A percentile compares a stretch with the other conserved stretches of the same genome.
Conservation (phyloP, 2,329 filamentous ascomycete species). For the Fusarium sp. region DNA sequence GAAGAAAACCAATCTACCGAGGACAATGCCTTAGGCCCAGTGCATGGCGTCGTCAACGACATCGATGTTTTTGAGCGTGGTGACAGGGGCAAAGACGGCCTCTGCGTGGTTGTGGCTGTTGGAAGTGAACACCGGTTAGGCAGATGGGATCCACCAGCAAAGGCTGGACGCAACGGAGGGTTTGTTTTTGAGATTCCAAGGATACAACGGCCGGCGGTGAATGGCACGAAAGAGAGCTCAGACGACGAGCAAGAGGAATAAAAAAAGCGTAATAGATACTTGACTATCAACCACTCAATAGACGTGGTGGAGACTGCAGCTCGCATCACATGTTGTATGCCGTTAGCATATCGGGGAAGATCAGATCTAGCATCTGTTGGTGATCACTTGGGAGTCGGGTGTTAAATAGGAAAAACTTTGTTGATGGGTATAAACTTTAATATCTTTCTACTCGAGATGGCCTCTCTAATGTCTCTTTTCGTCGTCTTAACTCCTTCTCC, state of each 20-base stretch:
- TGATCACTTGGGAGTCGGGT: conserved; percentile 31
- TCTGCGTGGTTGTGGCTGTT: conserved; percentile 87
- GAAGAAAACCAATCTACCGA: conserved; percentile 44
- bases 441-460: conserved; percentile 29
- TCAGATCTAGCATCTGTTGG: conserved; percentile 7
- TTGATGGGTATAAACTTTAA: conserved; percentile 35
- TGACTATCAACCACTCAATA: conserved; percentile 42
- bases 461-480: conserved; percentile 11
- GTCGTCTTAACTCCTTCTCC: conserved; percentile 2
- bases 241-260: conserved; percentile 44
- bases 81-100: conserved; percentile 78
- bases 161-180: conserved; percentile 80
- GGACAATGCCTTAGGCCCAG: conserved; percentile 52
- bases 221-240: conserved; percentile 52
- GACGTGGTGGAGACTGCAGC: conserved; percentile 37
- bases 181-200: conserved; percentile 85
- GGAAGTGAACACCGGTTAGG: conserved; percentile 89
- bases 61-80: conserved; percentile 89
- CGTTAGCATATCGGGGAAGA: conserved; percentile 25
- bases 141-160: conserved; percentile 76
- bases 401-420: conserved; percentile 24
- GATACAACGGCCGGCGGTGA: conserved; percentile 52
- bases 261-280: conserved; percentile 45
- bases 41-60: conserved; percentile 88
- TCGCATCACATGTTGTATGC: conserved; percentile 32